These are phyloP conservation scores for Nicotiana undulata DNA, from an alignment of 257 asterid genomes.

Conservation along the genomic window DNA sequence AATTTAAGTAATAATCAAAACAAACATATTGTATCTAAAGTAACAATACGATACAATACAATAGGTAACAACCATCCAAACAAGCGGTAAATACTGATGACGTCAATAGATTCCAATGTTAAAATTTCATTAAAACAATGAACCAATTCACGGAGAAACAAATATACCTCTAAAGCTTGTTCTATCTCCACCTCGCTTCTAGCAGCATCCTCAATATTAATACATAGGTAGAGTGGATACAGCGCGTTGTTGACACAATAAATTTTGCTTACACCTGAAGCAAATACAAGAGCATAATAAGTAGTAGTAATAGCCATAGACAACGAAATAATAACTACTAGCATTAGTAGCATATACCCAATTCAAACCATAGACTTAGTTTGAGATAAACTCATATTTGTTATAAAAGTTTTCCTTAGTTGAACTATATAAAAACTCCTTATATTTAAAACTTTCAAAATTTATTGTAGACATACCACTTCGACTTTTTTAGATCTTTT, in stretches of 20 bases:
- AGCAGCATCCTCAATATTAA: constrained; percentile 66
- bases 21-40: too few relatives aligned
- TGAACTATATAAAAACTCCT: too few relatives aligned
- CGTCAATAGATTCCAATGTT: background rate
- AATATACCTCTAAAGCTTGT: constrained; percentile 48
- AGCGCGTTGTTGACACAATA: constrained; percentile 66
- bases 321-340: background rate
- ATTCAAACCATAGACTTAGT: too few relatives aligned
- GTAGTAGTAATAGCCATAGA: background rate
- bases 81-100: background rate
- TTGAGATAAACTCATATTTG: too few relatives aligned
- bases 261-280: constrained; percentile 62
- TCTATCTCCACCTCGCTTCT: constrained; percentile 73
- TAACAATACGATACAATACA: too few relatives aligned
- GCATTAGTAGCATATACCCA: too few relatives aligned
- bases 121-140: background rate
- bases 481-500: too few relatives aligned
- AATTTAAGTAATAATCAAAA: too few relatives aligned
- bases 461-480: too few relatives aligned
- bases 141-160: background rate
- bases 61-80: too few relatives aligned
- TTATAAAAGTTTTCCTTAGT: too few relatives aligned
- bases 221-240: constrained; percentile 45
- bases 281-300: background rate
- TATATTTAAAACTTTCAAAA: too few relatives aligned